Evolutionary conservation across 2,329 filamentous ascomycete genomes (phyloP).

Genomic region (Cladosporium sp.): DNA sequence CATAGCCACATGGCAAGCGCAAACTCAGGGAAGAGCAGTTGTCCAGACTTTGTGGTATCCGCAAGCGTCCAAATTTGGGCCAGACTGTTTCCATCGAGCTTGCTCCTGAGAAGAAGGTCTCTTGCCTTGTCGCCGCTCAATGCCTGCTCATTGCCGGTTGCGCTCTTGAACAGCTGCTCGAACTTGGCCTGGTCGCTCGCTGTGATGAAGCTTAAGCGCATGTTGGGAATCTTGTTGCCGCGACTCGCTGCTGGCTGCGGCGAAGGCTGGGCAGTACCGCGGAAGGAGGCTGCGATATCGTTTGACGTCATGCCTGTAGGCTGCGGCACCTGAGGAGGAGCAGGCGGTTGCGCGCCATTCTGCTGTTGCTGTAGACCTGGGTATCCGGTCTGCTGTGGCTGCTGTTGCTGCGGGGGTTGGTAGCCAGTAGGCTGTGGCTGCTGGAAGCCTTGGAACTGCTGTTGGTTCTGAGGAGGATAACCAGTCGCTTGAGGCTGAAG

Average conservation of each 20-base stretch:
- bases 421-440: constrained; percentile 54
- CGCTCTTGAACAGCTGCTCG: constrained; percentile 95
- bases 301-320: constrained; percentile 62
- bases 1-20: constrained; percentile 98
- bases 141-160: constrained; percentile 78
- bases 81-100: constrained; percentile 80
- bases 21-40: constrained; percentile 96
- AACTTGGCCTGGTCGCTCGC: constrained; percentile 94
- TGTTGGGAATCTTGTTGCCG: constrained; percentile 82
- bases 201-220: constrained; percentile 92
- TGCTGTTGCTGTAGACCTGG: constrained; percentile 52
- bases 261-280: constrained; percentile 53
- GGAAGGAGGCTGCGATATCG: constrained; percentile 66
- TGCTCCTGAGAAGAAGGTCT: constrained; percentile 84
- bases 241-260: constrained; percentile 60
- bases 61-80: constrained; percentile 94
- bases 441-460: constrained; percentile 38
- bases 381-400: constrained; percentile 28
- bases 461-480: constrained; percentile 33
- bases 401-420: constrained; percentile 47
- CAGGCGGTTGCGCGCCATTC: constrained; percentile 56
- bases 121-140: constrained; percentile 90
- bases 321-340: constrained; percentile 51
- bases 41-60: constrained; percentile 93
- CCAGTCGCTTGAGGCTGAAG: constrained; percentile 40